These are phyloP conservation scores for Teunomyces lycoperdinae DNA, from an alignment of 805 yeast species.

Conservation along the genomic window DNA sequence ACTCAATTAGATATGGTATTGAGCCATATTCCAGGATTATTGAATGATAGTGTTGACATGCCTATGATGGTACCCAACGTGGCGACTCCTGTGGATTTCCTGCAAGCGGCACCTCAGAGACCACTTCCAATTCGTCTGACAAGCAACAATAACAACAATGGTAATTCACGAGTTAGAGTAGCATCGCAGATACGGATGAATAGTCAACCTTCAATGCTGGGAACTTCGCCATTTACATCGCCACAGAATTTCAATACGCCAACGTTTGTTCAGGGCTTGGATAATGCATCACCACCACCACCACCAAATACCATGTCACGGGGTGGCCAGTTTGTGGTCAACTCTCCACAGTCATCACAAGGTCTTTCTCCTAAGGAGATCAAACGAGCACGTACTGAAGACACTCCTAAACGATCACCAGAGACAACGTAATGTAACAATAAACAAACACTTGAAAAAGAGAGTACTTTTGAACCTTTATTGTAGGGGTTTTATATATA, in stretches of 20 bases:
- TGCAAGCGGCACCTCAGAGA: not conserved
- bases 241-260: constrained; percentile 18
- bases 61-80: constrained; percentile 38
- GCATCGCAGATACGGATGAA: constrained; percentile 6
- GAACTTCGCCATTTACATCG: constrained; percentile 16
- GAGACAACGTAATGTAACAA: not conserved
- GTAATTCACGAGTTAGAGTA: not conserved
- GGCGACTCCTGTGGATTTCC: constrained; percentile 19
- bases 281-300: constrained; percentile 3
- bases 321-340: constrained; percentile 16
- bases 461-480: not conserved
- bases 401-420: not conserved
- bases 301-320: constrained; percentile 12
- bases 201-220: not conserved
- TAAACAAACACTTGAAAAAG: not conserved
- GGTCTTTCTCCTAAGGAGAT: constrained; percentile 31
- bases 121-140: not conserved
- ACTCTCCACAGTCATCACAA: constrained; percentile 27
- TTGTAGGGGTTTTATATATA: not conserved
- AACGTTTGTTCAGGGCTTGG: constrained; percentile 7
- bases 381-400: constrained; percentile 14
- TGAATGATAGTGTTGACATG: constrained; percentile 37
- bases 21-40: constrained; percentile 70
- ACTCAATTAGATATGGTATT: constrained; percentile 68
- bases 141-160: not conserved